A percentile compares a stretch with the other conserved stretches of the same genome.
These are phyloP conservation scores for Elaeis oleifera DNA, from an alignment of 202 grass and related monocot genomes.

Conservation along the genomic window DNA sequence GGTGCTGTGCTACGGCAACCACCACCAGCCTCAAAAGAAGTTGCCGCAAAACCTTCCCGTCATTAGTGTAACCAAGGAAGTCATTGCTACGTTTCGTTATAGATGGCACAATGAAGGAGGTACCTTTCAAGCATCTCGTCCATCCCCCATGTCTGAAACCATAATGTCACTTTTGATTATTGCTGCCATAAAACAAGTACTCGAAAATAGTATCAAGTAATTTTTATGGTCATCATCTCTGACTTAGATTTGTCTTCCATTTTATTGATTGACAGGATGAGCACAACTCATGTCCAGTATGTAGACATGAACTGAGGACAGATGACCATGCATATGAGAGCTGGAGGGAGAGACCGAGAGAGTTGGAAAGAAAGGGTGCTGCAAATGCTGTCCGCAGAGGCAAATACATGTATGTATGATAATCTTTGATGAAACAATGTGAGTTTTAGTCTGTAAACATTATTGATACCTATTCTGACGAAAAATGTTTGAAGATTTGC, in stretches of 20 bases:
- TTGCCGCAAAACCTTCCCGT: slow-evolving; percentile 2
- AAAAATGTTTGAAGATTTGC: too few relatives aligned
- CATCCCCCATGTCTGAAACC: slow-evolving; percentile 82
- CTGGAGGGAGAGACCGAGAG: slow-evolving; percentile 54
- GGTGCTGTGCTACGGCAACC: slow-evolving; percentile 34
- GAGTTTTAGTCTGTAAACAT: too few relatives aligned
- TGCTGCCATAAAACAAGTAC: background rate
- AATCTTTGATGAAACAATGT: too few relatives aligned
- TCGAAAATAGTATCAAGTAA: too few relatives aligned
- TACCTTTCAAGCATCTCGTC: slow-evolving; percentile 97
- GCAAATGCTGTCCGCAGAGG: slow-evolving; percentile 80
- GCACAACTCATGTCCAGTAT: slow-evolving; percentile 85
- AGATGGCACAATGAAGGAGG: slow-evolving; percentile 85
- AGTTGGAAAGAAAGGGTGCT: slow-evolving; percentile 83
- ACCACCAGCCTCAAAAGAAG: slow-evolving; percentile 85
- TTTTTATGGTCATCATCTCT: background rate
- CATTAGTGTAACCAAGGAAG: too few relatives aligned
- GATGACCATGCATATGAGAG: slow-evolving; percentile 79
- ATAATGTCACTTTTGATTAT: background rate
- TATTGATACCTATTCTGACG: too few relatives aligned
- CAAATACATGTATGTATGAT: slow-evolving; percentile 87
- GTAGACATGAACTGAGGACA: slow-evolving; percentile 64
- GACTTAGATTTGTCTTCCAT: background rate
- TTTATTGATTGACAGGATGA: slow-evolving; percentile 40
- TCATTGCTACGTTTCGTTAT: too few relatives aligned